Evolutionary conservation across 2,329 filamentous ascomycete species (phyloP).

Genomic region (Phialocephala sp.): DNA sequence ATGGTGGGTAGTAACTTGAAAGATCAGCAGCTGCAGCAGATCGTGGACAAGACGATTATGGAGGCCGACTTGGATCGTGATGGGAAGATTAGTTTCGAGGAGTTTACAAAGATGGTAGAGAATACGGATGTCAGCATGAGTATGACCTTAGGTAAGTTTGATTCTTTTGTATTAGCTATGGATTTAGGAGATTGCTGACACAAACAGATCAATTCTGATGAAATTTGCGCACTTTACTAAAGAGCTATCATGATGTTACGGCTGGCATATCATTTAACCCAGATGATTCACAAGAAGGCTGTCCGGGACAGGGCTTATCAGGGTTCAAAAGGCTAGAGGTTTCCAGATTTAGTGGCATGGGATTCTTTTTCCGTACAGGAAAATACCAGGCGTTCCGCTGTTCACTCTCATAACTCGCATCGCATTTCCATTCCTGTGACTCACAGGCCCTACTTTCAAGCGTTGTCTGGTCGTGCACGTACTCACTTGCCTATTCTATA

Average conservation of each 20-base stretch:
- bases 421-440: neutral
- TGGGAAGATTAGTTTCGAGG: slow-evolving; percentile 98
- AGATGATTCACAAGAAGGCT: neutral
- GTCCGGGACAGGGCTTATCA: neutral
- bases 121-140: slow-evolving; percentile 82
- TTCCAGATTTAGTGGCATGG: slow-evolving; percentile 4
- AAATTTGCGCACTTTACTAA: neutral
- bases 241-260: slow-evolving; percentile 21
- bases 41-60: slow-evolving; percentile 99
- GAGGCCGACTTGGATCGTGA: slow-evolving; percentile 95
- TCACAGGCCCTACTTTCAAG: neutral
- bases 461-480: neutral
- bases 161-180: neutral
- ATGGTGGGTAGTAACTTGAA: slow-evolving; percentile 99
- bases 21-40: slow-evolving; percentile 98
- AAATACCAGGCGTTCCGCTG: slow-evolving; percentile 7
- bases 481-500: too few species aligned
- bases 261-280: slow-evolving; percentile 2
- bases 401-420: neutral
- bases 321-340: neutral
- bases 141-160: slow-evolving; percentile 70
- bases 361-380: neutral
- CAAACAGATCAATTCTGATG: slow-evolving; percentile 39
- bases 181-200: slow-evolving; percentile 13
- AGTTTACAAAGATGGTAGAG: slow-evolving; percentile 99